Conservation (phyloP, 192 early-diverging fungal genomes). For the Cladochytrium replicatum region DNA sequence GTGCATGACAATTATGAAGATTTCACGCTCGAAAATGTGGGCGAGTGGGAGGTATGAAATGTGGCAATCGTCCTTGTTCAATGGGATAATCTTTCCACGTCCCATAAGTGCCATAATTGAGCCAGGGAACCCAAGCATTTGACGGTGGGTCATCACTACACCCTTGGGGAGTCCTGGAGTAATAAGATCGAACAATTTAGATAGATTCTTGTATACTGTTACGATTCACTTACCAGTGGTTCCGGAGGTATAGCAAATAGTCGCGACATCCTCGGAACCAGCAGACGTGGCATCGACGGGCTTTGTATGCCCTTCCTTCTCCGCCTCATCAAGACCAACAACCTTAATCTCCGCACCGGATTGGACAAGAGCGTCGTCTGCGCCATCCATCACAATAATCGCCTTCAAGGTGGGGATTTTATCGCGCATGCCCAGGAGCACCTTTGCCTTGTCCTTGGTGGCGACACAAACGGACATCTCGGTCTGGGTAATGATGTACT, state of each 20-base stretch:
- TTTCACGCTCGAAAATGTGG: constrained; percentile 70
- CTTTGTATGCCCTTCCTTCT: constrained; percentile 45
- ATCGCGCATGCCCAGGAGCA: constrained; percentile 28
- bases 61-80: constrained; percentile 16
- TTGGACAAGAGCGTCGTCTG: constrained; percentile 29
- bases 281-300: constrained; percentile 43
- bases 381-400: constrained; percentile 69
- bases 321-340: constrained; percentile 54
- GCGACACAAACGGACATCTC: constrained; percentile 53
- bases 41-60: constrained; percentile 67
- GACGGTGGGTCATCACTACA: constrained; percentile 1
- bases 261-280: constrained; percentile 51
- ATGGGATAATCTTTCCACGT: too few species aligned
- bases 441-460: constrained; percentile 24
- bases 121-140: constrained; percentile 3
- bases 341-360: constrained; percentile 26
- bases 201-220: too few species aligned
- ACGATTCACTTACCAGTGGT: constrained; percentile 82
- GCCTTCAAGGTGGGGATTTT: constrained; percentile 60
- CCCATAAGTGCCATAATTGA: not conserved
- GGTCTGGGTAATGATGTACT: constrained; percentile 58
- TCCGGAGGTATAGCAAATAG: constrained; percentile 77
- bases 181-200: too few species aligned
- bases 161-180: constrained; percentile 61
- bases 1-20: constrained; percentile 33